Percentiles rank a stretch among this genome's conserved stretches.
Conservation (phyloP, 2,329 filamentous ascomycete genomes). For the Hirsutella minnesotensis region DNA sequence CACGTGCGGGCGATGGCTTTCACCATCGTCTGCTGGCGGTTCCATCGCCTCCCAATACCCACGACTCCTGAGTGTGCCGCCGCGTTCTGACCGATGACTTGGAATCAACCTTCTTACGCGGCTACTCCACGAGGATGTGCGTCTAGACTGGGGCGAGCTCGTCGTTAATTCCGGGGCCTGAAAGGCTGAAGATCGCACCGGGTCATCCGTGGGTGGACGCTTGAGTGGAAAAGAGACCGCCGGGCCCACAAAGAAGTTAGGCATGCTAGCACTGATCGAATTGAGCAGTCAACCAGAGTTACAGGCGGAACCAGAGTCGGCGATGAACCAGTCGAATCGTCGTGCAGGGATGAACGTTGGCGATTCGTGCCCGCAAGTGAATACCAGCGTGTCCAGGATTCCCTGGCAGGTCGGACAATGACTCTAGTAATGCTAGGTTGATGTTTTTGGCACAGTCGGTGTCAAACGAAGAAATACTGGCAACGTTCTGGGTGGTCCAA, state of each 20-base stretch:
- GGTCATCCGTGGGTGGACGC: not conserved
- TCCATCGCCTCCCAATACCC: constrained; percentile 16
- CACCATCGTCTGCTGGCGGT: not conserved
- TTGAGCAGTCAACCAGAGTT: not conserved
- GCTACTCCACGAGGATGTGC: constrained; percentile 18
- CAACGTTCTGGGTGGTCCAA: too few species aligned
- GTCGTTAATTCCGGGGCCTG: not conserved
- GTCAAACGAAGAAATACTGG: too few species aligned
- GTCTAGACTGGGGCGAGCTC: constrained; percentile 1
- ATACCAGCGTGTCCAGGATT: too few species aligned
- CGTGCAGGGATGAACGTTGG: too few species aligned
- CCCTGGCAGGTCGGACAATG: too few species aligned
- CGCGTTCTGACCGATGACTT: constrained; percentile 35
- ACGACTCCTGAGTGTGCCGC: constrained; percentile 30
- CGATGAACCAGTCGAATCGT: not conserved
- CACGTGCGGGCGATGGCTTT: constrained; percentile 3
- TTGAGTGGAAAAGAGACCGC: constrained; percentile 8
- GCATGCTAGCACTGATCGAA: constrained; percentile 6
- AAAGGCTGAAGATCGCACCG: not conserved
- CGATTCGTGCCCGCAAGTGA: too few species aligned
- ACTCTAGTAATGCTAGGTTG: too few species aligned
- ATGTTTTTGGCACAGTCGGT: too few species aligned
- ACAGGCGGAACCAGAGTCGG: not conserved
- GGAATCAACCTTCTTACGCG: constrained; percentile 36
- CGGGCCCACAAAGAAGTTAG: constrained; percentile 9